A percentile compares a stretch with the other conserved stretches of the same genome.
These are phyloP conservation scores for Dissophora globulifera DNA, from an alignment of 192 early-diverging fungal species.

Conservation along the genomic window DNA sequence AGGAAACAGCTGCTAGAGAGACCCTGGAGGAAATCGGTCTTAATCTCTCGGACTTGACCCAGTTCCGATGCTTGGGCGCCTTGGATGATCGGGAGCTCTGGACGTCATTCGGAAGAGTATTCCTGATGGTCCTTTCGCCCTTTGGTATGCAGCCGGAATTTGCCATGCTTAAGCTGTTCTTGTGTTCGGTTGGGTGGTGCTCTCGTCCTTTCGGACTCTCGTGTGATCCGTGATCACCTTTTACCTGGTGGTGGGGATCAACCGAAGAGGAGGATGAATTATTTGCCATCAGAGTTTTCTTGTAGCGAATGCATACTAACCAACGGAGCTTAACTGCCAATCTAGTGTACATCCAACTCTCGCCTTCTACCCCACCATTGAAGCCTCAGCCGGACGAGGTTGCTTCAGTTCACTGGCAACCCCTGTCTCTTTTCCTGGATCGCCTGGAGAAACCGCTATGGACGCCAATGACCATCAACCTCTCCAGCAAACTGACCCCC, in stretches of 20 bases:
- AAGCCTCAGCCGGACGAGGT: constrained; percentile 56
- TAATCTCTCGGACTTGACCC: constrained; percentile 47
- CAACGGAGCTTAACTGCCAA: background rate
- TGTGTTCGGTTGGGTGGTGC: too few relatives aligned
- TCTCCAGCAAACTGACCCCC: constrained; percentile 54
- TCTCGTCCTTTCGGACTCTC: background rate
- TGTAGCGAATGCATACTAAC: background rate
- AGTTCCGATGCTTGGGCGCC: constrained; percentile 50
- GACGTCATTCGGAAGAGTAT: constrained; percentile 56
- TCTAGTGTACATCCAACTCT: constrained; percentile 59
- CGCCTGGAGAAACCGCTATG: constrained; percentile 41
- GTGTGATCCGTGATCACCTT: too few relatives aligned
- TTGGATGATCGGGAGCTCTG: constrained; percentile 60
- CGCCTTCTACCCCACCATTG: constrained; percentile 44
- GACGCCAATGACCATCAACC: constrained; percentile 55
- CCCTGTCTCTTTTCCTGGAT: constrained; percentile 52
- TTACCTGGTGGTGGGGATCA: too few relatives aligned
- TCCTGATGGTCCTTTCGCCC: constrained; percentile 57
- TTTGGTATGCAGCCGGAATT: constrained; percentile 32
- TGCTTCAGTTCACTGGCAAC: constrained; percentile 55
- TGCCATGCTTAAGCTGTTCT: constrained; percentile 2
- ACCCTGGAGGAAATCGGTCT: constrained; percentile 56
- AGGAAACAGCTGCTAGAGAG: constrained; percentile 55
- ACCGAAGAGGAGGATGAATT: constrained; percentile 23
- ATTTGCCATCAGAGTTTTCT: constrained; percentile 20